Evolutionary conservation across 345 rosid species (phyloP).

Genomic region (Angophora floribunda): DNA sequence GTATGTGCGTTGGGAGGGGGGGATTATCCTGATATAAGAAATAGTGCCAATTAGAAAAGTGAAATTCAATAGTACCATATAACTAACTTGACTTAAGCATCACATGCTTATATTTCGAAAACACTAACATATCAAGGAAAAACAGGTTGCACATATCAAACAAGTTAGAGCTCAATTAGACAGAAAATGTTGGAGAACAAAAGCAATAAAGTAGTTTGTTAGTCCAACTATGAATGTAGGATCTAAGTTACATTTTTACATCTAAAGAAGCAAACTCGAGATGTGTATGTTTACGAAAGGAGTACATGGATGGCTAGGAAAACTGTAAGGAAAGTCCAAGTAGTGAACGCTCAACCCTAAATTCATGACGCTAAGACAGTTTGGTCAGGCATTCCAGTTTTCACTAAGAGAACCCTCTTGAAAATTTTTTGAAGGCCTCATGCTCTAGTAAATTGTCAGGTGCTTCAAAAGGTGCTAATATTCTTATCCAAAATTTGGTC

Average conservation of each 20-base stretch:
- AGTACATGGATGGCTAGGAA: not conserved
- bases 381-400: not conserved
- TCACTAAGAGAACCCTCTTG: not conserved
- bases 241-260: too few species aligned
- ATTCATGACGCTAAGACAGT: not conserved
- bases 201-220: not conserved
- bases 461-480: not conserved
- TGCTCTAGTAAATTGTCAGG: not conserved
- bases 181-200: not conserved
- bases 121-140: not conserved
- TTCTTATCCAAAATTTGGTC: not conserved
- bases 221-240: not conserved
- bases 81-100: not conserved
- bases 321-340: not conserved
- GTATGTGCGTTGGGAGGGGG: too few species aligned
- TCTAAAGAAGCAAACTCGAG: not conserved
- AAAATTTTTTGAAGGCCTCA: not conserved
- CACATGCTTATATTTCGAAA: not conserved
- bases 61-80: not conserved
- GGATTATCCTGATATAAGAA: too few species aligned
- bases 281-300: not conserved
- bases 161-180: not conserved
- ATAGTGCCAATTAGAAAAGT: too few species aligned
- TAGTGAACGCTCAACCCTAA: not conserved
- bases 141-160: not conserved